A percentile compares a stretch with the other conserved stretches of the same genome.
Evolutionary conservation across 148 eudicot species (phyloP).

Genomic region (Simmondsia chinensis): DNA sequence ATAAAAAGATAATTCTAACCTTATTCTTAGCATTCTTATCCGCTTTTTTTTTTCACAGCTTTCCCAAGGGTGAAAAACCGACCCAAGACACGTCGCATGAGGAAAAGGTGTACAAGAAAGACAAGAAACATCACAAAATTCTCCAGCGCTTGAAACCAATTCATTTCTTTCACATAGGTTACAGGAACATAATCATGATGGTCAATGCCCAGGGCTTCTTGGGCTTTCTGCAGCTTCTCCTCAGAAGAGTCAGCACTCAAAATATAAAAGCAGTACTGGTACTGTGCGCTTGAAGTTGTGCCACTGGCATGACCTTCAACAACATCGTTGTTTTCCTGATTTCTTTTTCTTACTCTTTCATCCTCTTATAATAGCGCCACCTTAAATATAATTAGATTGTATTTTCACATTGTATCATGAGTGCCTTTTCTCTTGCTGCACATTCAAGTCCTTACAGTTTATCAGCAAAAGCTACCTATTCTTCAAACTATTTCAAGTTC

Average conservation of each 20-base stretch:
- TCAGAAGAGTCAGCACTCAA: conserved; percentile 57
- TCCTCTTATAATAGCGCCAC: conserved; percentile 40
- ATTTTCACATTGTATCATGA: too few relatives aligned
- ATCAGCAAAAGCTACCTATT: too few relatives aligned
- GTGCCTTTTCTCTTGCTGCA: too few relatives aligned
- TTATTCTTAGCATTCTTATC: conserved; percentile 53
- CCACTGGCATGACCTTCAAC: conserved; percentile 18
- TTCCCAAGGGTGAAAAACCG: conserved; percentile 51
- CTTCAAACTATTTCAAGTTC: too few relatives aligned
- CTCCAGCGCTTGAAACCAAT: conserved; percentile 45
- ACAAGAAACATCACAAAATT: too few relatives aligned
- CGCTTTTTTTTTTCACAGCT: conserved; percentile 35
- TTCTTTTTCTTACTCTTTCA: conserved; percentile 45
- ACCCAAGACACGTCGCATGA: conserved; percentile 48
- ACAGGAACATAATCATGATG: conserved; percentile 44
- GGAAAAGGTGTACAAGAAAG: conserved; percentile 38
- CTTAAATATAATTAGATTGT: too few relatives aligned
- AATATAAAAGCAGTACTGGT: conserved; percentile 37
- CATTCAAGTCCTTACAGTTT: too few relatives aligned
- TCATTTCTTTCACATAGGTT: conserved; percentile 37
- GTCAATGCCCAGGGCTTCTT: conserved; percentile 37
- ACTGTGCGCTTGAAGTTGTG: conserved; percentile 23
- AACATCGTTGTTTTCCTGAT: conserved; percentile 11
- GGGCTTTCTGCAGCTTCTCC: conserved; percentile 56
- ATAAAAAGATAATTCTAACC: conserved; percentile 21